Evolutionary conservation across 257 asterid genomes (phyloP).

Genomic region (Buddleja alternifolia): DNA sequence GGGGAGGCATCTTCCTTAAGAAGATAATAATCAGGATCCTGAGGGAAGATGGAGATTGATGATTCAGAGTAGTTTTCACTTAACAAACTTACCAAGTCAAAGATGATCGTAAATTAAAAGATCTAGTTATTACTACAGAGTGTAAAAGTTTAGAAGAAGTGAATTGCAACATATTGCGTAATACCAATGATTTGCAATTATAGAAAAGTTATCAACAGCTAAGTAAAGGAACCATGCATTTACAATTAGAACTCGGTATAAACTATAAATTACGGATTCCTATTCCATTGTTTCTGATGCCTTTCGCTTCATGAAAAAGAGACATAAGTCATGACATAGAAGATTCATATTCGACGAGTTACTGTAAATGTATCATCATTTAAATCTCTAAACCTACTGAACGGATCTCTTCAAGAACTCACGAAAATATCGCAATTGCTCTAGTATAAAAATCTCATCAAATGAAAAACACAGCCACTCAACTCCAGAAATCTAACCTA

Average conservation of each 20-base stretch:
- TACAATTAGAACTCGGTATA: not conserved
- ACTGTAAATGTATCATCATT: not conserved
- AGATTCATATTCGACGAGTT: not conserved
- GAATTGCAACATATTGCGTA: not conserved
- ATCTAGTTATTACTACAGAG: not conserved
- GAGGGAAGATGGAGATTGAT: slow-evolving; percentile 31
- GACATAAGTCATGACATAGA: not conserved
- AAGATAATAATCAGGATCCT: slow-evolving; percentile 86
- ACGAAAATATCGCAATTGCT: not conserved
- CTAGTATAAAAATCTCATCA: not conserved
- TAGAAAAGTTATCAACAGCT: not conserved
- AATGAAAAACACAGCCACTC: not conserved
- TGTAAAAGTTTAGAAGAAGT: not conserved
- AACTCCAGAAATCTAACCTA: slow-evolving; percentile 2
- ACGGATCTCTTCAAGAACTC: not conserved
- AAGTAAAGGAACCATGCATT: not conserved
- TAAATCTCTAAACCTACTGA: not conserved
- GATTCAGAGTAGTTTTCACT: slow-evolving; percentile 21
- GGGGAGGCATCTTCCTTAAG: slow-evolving; percentile 87
- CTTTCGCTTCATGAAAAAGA: not conserved
- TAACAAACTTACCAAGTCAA: not conserved
- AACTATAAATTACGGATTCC: not conserved
- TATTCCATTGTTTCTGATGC: not conserved
- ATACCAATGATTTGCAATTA: not conserved
- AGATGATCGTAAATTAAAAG: not conserved